Percentiles rank a stretch among this genome's conserved stretches.
These are phyloP conservation scores for Phytophthora pisi DNA, from an alignment of 352 stramenopile genomes.

Conservation along the genomic window DNA sequence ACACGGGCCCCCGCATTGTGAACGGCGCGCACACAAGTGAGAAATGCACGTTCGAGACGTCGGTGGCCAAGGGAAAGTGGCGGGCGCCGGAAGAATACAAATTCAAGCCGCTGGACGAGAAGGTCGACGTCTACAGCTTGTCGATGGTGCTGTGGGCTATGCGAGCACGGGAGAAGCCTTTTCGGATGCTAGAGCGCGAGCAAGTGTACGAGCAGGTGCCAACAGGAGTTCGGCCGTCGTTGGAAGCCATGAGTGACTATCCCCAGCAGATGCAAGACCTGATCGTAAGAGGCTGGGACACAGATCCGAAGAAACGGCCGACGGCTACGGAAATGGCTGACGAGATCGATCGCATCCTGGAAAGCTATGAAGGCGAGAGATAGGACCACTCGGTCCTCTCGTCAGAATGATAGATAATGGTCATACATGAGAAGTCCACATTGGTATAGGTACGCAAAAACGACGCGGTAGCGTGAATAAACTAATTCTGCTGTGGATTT, in stretches of 20 bases:
- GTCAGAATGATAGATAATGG: background rate
- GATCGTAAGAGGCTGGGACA: slow-evolving; percentile 60
- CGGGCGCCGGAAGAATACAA: slow-evolving; percentile 77
- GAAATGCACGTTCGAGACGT: slow-evolving; percentile 68
- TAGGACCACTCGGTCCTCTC: slow-evolving; percentile 2
- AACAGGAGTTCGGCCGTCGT: slow-evolving; percentile 45
- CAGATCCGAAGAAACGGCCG: slow-evolving; percentile 53
- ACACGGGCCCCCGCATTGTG: slow-evolving; percentile 50
- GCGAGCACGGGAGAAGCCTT: slow-evolving; percentile 55
- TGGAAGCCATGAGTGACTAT: slow-evolving; percentile 62
- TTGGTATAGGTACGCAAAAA: no score
- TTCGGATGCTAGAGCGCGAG: slow-evolving; percentile 42
- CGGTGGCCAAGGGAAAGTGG: slow-evolving; percentile 81
- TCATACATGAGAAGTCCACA: background rate
- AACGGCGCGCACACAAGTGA: slow-evolving; percentile 39
- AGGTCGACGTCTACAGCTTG: slow-evolving; percentile 74
- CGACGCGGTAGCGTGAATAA: slow-evolving; percentile 11
- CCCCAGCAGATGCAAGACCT: slow-evolving; percentile 67
- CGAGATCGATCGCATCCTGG: slow-evolving; percentile 61
- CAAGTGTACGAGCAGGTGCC: slow-evolving; percentile 67
- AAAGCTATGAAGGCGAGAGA: slow-evolving; percentile 32
- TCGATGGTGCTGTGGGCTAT: slow-evolving; percentile 74
- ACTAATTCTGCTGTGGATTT: slow-evolving; percentile 12
- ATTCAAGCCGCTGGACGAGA: slow-evolving; percentile 52
- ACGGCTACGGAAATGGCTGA: slow-evolving; percentile 51